phyloP scores from a whole-genome alignment of 2,329 filamentous ascomycete species.

The Fusarium sp. region DNA sequence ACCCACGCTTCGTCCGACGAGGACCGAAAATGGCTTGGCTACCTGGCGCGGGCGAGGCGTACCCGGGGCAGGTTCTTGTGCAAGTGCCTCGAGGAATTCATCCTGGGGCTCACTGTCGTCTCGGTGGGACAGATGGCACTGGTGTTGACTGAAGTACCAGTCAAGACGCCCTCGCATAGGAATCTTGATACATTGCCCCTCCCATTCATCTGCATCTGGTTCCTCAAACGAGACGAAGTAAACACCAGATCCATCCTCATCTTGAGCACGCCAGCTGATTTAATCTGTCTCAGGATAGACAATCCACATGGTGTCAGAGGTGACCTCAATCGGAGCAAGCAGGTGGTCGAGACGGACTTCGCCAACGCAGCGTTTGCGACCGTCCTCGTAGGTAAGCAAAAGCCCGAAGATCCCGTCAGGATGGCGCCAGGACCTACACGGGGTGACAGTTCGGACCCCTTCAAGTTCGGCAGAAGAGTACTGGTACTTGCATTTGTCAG shows the following conservation, averaged over 20 bases:
- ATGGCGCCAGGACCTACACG: accelerated
- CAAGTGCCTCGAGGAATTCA: background rate
- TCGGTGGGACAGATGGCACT: background rate
- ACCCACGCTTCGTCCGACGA: accelerated
- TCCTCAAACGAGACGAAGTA: background rate
- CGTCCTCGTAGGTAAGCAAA: background rate
- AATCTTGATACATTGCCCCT: background rate
- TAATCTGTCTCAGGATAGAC: background rate
- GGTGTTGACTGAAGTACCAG: background rate
- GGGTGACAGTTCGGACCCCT: accelerated
- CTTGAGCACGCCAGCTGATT: accelerated
- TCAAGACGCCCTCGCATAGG: background rate
- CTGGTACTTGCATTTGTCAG: accelerated
- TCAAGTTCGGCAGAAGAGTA: background rate
- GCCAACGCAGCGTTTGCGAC: background rate
- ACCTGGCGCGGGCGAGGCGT: accelerated
- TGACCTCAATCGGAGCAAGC: accelerated
- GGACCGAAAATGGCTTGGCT: background rate
- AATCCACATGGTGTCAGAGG: background rate
- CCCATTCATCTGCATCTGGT: background rate
- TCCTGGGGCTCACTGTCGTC: background rate
- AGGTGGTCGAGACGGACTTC: accelerated
- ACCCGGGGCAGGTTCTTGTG: background rate
- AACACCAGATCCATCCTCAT: background rate
- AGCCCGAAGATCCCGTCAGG: background rate